phyloP scores from a whole-genome alignment of 139 green algal genomes.

The Eudorina sp. region DNA sequence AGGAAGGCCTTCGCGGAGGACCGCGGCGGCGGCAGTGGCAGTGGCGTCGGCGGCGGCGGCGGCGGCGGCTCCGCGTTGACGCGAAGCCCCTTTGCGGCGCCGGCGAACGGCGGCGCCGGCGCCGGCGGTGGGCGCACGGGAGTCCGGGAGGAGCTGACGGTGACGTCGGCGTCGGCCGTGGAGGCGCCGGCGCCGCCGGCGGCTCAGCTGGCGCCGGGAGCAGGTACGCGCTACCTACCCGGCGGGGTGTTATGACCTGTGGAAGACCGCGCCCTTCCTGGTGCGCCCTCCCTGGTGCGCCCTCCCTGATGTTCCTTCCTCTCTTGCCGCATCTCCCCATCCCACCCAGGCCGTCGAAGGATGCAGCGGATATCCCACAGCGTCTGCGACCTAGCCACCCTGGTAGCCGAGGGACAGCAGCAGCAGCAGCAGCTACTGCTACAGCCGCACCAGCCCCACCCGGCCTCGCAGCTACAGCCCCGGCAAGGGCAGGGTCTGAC shows the following conservation, averaged over 20 bases:
- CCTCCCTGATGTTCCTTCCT: too few species aligned
- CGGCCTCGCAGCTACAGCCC: background rate
- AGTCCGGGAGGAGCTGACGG: background rate
- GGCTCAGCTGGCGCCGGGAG: too few species aligned
- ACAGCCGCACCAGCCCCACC: background rate
- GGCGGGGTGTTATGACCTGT: too few species aligned
- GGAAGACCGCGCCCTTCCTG: too few species aligned
- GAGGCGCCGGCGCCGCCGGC: background rate
- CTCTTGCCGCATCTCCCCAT: too few species aligned
- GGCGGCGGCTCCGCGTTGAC: background rate
- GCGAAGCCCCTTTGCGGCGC: conserved; percentile 6
- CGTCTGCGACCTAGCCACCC: background rate
- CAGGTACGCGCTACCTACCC: too few species aligned
- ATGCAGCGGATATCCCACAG: background rate
- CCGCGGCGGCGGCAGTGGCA: background rate
- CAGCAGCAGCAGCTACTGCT: background rate
- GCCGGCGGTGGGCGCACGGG: background rate
- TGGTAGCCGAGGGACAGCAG: background rate
- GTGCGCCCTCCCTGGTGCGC: too few species aligned
- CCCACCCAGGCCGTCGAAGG: background rate
- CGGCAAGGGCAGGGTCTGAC: background rate
- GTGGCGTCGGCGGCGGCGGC: background rate
- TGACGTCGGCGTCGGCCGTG: background rate
- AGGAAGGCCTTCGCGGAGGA: background rate
- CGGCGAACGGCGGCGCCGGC: background rate